phyloP scores from a whole-genome alignment of 257 asterid species.

The Nicotiana knightiana region DNA sequence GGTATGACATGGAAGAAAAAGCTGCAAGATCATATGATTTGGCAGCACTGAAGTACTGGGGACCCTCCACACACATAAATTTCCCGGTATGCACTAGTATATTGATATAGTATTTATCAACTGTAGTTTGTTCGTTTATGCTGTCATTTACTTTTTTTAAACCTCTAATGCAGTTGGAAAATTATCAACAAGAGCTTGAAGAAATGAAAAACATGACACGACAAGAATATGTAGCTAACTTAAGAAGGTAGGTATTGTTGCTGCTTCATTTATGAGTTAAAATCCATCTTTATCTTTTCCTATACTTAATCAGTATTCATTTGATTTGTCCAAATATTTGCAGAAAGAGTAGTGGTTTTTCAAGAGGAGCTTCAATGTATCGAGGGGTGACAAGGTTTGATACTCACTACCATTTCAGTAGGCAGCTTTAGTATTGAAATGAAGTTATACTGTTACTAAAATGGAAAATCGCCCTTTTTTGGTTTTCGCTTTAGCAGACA shows the following conservation, averaged over 20 bases:
- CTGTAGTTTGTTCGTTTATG: background rate
- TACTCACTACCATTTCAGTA: constrained; percentile 1
- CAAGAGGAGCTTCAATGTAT: constrained; percentile 97
- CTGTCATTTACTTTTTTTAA: background rate
- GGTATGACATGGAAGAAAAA: constrained; percentile 96
- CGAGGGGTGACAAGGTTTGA: constrained; percentile 97
- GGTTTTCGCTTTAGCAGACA: constrained; percentile 74
- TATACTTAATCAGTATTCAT: background rate
- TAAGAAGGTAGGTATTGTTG: constrained; percentile 53
- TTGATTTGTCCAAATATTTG: background rate
- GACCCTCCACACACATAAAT: constrained; percentile 88
- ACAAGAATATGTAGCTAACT: constrained; percentile 91
- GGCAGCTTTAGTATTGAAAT: background rate
- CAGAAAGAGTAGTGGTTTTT: constrained; percentile 98
- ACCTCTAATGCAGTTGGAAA: constrained; percentile 53
- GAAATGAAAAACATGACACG: constrained; percentile 92
- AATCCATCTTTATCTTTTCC: background rate
- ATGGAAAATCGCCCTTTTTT: constrained; percentile 14
- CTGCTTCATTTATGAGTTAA: background rate
- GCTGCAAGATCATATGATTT: constrained; percentile 97
- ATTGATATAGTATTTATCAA: background rate
- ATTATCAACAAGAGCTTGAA: constrained; percentile 76
- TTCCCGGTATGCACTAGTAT: constrained; percentile 46
- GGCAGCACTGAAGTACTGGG: constrained; percentile 99
- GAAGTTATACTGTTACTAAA: background rate